These are phyloP conservation scores for Mortierella polycephala DNA, from an alignment of 371 early-diverging fungal genomes.

Conservation along the genomic window DNA sequence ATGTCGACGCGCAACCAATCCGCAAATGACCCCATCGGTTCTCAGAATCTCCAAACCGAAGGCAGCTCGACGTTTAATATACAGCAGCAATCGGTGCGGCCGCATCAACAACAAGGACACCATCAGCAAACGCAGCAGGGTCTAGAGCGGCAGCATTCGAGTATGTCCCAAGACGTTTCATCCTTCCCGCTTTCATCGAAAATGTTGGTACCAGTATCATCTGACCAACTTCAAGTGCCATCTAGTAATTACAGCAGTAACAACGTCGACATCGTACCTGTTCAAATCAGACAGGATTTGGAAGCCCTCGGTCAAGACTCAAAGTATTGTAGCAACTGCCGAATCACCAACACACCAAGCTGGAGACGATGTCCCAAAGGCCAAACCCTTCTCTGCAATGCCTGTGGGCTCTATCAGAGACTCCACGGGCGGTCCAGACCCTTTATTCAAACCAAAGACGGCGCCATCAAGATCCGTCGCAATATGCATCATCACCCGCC, in stretches of 20 bases:
- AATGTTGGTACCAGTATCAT: no score
- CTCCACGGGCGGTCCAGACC: slow-evolving; percentile 43
- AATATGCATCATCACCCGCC: slow-evolving; percentile 24
- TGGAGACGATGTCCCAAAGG: slow-evolving; percentile 49
- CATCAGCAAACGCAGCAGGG: no score
- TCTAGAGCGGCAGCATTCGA: no score
- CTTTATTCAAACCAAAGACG: slow-evolving; percentile 32
- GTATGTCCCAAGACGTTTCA: no score
- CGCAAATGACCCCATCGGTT: no score
- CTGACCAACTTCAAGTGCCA: no score
- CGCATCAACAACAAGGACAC: no score
- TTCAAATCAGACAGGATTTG: background rate
- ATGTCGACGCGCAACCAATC: no score
- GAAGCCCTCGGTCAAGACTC: slow-evolving; percentile 28
- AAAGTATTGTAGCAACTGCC: slow-evolving; percentile 38
- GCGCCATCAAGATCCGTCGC: slow-evolving; percentile 40
- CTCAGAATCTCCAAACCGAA: no score
- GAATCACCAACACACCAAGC: slow-evolving; percentile 29
- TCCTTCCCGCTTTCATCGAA: no score
- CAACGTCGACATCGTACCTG: background rate
- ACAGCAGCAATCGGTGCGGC: no score
- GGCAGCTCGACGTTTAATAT: no score
- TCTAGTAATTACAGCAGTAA: background rate
- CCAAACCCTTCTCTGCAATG: slow-evolving; percentile 39
- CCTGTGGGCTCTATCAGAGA: slow-evolving; percentile 46